A percentile compares a stretch with the other conserved stretches of the same genome.
phyloP scores from a whole-genome alignment of 1,139 yeast species.

The Hyphopichia fennica region DNA sequence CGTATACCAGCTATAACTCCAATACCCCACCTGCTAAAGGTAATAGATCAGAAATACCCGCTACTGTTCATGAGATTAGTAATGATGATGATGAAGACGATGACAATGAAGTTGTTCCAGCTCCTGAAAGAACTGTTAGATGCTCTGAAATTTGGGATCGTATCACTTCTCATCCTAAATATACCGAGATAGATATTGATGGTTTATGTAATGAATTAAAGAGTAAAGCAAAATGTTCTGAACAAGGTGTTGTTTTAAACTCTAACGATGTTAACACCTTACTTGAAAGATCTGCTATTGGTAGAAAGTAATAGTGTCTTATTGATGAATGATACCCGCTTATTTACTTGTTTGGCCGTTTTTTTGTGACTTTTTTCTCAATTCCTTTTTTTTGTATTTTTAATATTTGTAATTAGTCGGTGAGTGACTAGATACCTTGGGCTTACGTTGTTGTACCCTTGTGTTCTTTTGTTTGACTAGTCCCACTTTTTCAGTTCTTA shows the following conservation, averaged over 20 bases:
- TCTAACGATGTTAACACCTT: slow-evolving; percentile 74
- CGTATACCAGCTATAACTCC: slow-evolving; percentile 4
- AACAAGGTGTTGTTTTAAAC: slow-evolving; percentile 82
- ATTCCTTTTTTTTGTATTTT: not conserved
- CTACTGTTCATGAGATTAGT: slow-evolving; percentile 1
- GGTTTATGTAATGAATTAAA: slow-evolving; percentile 87
- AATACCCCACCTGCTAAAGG: not conserved
- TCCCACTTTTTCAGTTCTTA: not conserved
- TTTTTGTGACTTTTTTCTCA: not conserved
- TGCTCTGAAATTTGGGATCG: slow-evolving; percentile 98
- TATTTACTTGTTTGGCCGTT: too few species aligned
- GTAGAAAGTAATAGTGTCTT: not conserved
- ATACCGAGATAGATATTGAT: slow-evolving; percentile 89
- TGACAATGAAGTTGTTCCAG: slow-evolving; percentile 51
- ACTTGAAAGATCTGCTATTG: slow-evolving; percentile 40
- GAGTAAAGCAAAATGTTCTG: slow-evolving; percentile 94
- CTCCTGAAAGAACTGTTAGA: slow-evolving; percentile 43
- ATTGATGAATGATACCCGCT: too few species aligned
- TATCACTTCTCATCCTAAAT: slow-evolving; percentile 89
- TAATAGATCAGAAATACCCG: not conserved
- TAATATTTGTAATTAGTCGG: not conserved
- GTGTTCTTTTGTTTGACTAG: not conserved
- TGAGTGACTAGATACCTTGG: not conserved
- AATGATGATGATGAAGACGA: slow-evolving; percentile 19
- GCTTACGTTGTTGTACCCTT: not conserved